Base-by-base conservation (phyloP, 805 yeast genomes). In the Candida maesae region DNA sequence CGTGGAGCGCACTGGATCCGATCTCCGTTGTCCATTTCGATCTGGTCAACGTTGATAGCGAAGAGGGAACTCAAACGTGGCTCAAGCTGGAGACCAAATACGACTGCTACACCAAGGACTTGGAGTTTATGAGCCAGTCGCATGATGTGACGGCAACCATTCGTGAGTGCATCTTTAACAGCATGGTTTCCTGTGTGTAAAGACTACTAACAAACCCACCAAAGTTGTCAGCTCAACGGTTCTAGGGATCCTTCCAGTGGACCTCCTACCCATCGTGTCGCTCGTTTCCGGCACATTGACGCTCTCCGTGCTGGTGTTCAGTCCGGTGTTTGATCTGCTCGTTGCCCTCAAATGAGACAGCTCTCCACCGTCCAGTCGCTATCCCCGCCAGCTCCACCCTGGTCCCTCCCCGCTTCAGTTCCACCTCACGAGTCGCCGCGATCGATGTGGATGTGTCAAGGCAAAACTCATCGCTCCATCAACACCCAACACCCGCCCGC, bases 1-100 rank as follows among this genome's bases (percentile, higher is more conserved):
- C 55, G 2, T 55, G 58, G 58, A 51, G 53, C 35, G 44, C 59
- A 6, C 41, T 53, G 12, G 56, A 55, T 31, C 53, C 58, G 2
- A 39, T 53, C 15, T 36, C 45, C 6, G 38, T 51, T 1, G 21
- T 39, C 2, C 37, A 42, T n/a, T 49, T 48, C 21, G 50, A 50
- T n/a, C 27, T 42, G 10, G 33, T 35, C 6, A 30, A 38, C 5
- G 8, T 41, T 13, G 37, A 33, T 15, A 14, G 9, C 11, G 36
- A 41, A 4, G 45, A 42, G 8, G 41, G 27, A 4, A 43, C 38
- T 1, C 20, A 35, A 26, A 10, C 38, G 15, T 36, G 39, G 19
- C 29, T 51, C 10, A 34, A 35, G 8, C 33, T 50, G 13, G 39
- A 40, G 29, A 18, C 41, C 5, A 33, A 29, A 23, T 53, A 43